Conservation (phyloP, 192 early-diverging fungal species). For the Entomortierella chlamydospora region DNA sequence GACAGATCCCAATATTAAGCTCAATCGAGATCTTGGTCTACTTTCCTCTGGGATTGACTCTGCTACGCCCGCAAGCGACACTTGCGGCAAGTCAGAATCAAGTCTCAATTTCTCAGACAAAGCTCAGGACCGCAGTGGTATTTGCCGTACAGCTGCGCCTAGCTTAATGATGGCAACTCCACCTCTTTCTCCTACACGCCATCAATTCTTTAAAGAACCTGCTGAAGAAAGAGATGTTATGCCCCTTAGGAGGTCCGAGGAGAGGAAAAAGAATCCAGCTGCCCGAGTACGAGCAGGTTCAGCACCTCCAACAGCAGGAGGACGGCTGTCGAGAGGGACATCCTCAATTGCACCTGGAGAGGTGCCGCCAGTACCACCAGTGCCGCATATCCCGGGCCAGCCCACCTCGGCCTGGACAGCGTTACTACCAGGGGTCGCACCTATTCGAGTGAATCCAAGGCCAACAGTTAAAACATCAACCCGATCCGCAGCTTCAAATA, state of each 20-base stretch:
- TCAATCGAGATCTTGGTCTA: background rate
- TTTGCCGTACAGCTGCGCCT: background rate
- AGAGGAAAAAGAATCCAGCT: background rate
- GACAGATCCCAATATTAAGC: background rate
- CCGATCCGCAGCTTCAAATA: background rate
- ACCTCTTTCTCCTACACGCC: slow-evolving; percentile 32
- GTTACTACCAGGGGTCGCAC: slow-evolving; percentile 28
- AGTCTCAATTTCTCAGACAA: background rate
- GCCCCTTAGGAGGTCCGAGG: background rate
- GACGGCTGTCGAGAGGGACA: background rate
- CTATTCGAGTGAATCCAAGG: slow-evolving; percentile 25
- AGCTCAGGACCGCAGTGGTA: background rate
- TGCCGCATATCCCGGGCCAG: slow-evolving; percentile 3
- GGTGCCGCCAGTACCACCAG: background rate
- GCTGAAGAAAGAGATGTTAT: background rate
- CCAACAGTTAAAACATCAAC: background rate
- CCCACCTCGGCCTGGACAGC: slow-evolving; percentile 18
- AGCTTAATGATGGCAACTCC: slow-evolving; percentile 38
- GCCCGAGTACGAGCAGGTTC: slow-evolving; percentile 24
- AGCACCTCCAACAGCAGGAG: slow-evolving; percentile 22
- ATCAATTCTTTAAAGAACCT: slow-evolving; percentile 8
- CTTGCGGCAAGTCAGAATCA: background rate
- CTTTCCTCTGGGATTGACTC: background rate
- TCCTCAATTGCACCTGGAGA: background rate
- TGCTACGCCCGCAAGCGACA: background rate